Conservation (phyloP, 768 basidiomycete species). For the Hortiboletus flavorubellus region DNA sequence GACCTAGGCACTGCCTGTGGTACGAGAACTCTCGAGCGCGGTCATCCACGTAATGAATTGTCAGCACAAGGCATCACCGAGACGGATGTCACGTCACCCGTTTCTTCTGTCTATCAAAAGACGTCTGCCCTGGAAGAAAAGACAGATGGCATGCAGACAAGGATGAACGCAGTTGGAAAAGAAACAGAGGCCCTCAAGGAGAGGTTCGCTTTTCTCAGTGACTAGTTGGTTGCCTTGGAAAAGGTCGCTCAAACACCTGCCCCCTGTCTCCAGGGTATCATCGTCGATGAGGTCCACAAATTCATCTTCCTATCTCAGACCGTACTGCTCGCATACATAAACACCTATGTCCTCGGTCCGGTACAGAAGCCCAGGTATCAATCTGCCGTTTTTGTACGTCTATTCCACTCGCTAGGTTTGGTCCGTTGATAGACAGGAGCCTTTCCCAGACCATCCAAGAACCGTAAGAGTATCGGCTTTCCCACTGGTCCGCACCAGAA, state of each 20-base stretch:
- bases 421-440: neutral
- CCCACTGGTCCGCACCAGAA: neutral
- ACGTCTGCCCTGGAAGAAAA: neutral
- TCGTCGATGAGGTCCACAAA: slow-evolving; percentile 1
- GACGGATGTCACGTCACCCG: neutral
- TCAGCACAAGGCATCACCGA: neutral
- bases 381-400: slow-evolving; percentile 3
- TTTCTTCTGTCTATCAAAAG: neutral
- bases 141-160: neutral
- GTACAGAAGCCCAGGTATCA: neutral
- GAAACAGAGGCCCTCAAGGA: slow-evolving; percentile 2
- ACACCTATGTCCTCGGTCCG: slow-evolving; percentile 7
- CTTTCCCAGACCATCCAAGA: neutral
- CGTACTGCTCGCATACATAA: neutral
- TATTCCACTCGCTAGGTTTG: neutral
- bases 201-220: neutral
- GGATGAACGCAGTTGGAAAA: neutral
- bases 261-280: neutral
- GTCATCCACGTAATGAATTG: neutral
- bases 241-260: neutral
- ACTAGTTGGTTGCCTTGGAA: slow-evolving; percentile 7
- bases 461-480: neutral
- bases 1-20: neutral
- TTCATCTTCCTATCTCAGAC: neutral
- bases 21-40: neutral